Evolutionary conservation across 805 yeast species (phyloP).

Genomic region (Nakazawaea ernobii): DNA sequence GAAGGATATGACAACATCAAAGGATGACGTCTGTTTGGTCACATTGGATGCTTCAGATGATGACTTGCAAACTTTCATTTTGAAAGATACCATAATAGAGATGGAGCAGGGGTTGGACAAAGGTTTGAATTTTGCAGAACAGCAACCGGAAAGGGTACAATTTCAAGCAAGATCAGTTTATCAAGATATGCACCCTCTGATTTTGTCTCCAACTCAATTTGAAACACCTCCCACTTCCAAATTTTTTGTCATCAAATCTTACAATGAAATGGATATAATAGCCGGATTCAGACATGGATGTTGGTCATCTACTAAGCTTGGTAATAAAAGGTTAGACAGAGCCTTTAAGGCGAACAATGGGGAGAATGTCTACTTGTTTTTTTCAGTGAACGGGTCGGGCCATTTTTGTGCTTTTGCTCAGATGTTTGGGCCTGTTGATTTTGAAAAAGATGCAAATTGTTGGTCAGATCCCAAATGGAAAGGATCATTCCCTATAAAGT

Average conservation of each 20-base stretch:
- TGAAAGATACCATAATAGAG: constrained; percentile 1
- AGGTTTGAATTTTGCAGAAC: constrained; percentile 3
- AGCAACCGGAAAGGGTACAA: neutral
- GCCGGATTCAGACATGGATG: constrained; percentile 43
- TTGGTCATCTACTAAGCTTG: constrained; percentile 58
- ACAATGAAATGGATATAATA: constrained; percentile 39
- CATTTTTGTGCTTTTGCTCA: constrained; percentile 55
- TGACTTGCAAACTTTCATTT: neutral
- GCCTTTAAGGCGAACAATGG: constrained; percentile 28
- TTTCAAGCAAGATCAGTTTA: no score
- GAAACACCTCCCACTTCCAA: neutral
- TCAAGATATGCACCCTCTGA: neutral
- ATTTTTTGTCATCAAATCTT: constrained; percentile 50
- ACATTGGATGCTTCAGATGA: neutral
- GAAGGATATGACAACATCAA: no score
- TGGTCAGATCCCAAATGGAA: constrained; percentile 50
- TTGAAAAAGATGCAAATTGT: constrained; percentile 31
- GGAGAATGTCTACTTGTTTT: constrained; percentile 40
- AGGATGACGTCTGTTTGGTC: no score
- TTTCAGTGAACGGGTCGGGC: constrained; percentile 54
- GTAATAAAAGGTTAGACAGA: constrained; percentile 44
- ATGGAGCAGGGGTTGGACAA: constrained; percentile 4
- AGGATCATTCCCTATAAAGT: constrained; percentile 46
- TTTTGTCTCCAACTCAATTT: neutral
- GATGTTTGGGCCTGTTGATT: constrained; percentile 36